These are phyloP conservation scores for Thielaviopsis ethacetica DNA, from an alignment of 2,329 filamentous ascomycete species.

Conservation along the genomic window DNA sequence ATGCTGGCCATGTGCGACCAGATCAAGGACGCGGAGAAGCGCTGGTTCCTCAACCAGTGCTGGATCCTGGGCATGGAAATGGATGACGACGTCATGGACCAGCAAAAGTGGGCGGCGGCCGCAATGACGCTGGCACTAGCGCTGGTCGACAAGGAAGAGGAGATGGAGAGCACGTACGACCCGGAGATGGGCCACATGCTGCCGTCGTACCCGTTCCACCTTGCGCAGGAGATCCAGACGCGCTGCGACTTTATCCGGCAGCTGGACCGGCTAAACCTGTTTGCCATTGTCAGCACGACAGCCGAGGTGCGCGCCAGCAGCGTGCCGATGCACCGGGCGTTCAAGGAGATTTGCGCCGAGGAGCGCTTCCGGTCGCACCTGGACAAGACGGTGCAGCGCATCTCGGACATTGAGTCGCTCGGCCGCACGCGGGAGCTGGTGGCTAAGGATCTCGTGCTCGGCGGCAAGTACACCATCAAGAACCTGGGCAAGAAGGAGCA, in stretches of 20 bases:
- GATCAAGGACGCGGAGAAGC: slow-evolving; percentile 53
- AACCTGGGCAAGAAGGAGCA: slow-evolving; percentile 19
- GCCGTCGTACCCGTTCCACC: slow-evolving; percentile 64
- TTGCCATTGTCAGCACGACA: slow-evolving; percentile 67
- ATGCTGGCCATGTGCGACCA: slow-evolving; percentile 64
- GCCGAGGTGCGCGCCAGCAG: slow-evolving; percentile 83
- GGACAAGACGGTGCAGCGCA: slow-evolving; percentile 67
- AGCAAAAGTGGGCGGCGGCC: slow-evolving; percentile 88
- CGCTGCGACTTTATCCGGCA: slow-evolving; percentile 83
- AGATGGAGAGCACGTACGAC: slow-evolving; percentile 51
- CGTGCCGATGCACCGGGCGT: slow-evolving; percentile 90
- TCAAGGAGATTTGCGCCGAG: slow-evolving; percentile 63
- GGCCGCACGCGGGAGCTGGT: slow-evolving; percentile 89
- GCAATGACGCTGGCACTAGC: slow-evolving; percentile 88
- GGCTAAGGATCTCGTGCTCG: slow-evolving; percentile 80
- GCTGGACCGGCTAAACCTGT: slow-evolving; percentile 88
- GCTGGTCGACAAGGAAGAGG: slow-evolving; percentile 65
- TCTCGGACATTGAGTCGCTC: slow-evolving; percentile 82
- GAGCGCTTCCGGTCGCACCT: slow-evolving; percentile 70
- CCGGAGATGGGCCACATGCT: slow-evolving; percentile 53
- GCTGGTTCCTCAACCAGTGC: slow-evolving; percentile 63
- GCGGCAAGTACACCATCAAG: slow-evolving; percentile 59
- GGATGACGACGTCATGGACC: slow-evolving; percentile 97
- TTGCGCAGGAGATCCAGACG: slow-evolving; percentile 86
- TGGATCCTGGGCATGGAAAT: slow-evolving; percentile 57